phyloP scores from a whole-genome alignment of 495 filamentous ascomycete genomes.

The Trichoderma reesei region DNA sequence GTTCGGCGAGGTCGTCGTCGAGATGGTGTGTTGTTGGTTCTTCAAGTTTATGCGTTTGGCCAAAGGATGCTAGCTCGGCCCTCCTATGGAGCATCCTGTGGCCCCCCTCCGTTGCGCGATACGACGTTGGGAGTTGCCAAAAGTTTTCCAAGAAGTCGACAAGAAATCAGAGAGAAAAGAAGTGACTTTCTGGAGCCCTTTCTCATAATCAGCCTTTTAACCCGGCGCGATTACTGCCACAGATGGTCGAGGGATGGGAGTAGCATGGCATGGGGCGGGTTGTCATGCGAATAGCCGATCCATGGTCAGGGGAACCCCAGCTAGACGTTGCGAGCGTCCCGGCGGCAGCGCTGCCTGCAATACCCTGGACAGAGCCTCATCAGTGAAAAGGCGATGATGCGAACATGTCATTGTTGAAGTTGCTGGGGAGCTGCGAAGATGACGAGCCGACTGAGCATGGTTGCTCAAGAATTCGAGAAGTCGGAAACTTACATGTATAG shows the following conservation, averaged over 20 bases:
- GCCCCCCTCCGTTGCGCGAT: not conserved
- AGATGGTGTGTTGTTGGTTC: slow-evolving; percentile 9
- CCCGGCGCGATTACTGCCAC: not conserved
- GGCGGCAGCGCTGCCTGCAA: not conserved
- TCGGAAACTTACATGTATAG: not conserved
- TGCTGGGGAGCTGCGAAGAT: not conserved
- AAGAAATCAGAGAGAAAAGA: not conserved
- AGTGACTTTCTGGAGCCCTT: not conserved
- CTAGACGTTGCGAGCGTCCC: not conserved
- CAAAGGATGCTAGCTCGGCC: not conserved
- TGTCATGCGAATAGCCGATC: not conserved
- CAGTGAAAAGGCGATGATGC: too few species aligned
- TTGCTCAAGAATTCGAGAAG: not conserved
- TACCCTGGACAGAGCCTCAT: not conserved
- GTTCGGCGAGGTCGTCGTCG: not conserved
- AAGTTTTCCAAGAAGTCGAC: not conserved
- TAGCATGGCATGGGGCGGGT: not conserved
- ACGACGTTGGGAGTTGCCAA: not conserved
- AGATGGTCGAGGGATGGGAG: not conserved
- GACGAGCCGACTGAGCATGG: not conserved
- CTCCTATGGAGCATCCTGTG: not conserved
- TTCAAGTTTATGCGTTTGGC: slow-evolving; percentile 1
- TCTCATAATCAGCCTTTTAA: not conserved
- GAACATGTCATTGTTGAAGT: not conserved
- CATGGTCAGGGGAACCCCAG: not conserved